Evolutionary conservation across 192 early-diverging fungal species (phyloP), one percentile per base, ranked within the genome.

Genomic region (Helicostylum pulchrum): DNA sequence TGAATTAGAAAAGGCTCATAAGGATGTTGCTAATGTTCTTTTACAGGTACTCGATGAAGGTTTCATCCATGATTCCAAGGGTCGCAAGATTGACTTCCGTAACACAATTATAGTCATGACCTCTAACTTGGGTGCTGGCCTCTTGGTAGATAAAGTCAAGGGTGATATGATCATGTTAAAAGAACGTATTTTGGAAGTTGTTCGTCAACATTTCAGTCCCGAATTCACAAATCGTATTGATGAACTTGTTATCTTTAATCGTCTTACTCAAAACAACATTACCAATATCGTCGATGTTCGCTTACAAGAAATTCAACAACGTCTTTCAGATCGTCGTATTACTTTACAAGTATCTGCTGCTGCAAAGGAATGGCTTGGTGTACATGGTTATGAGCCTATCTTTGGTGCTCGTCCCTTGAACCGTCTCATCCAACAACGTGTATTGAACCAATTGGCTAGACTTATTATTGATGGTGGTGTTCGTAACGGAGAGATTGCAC

Each of bases 381-480:
- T 80, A 49, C 71, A 83, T 47, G 84, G 94, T 15, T 99, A 97
- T 68, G 92, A 97, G 76, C 95, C 95, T 26, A 76, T 88, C 8
- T 99, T 94, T 75, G 97, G 97, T 67, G 97, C 96, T 5, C 83
- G 97, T 14, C 97, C 97, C 4, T 74, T 99, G 21, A 84, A 88
- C 57, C 87, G 97, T 57, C 91, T 90, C 68, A 79, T 99, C 53
- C 93, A 99, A 72, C 82, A 87, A 39, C 74, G 76, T 50, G 45
- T 85, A 7, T 63, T 85, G 36, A 83, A 81, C 61, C 84, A 79
- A 36, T 68, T 85, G 46, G 82, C 82, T 17, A 61, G 62, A 23
- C 45, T 76, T 4, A 80, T 83, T 36, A 76, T 83, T 46, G 78
- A 83, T 52, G 81, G 81, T 50, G 77, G 79, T 51, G 71, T 83